phyloP scores from a whole-genome alignment of 441 rosid genomes.

The Lepidium campestre region DNA sequence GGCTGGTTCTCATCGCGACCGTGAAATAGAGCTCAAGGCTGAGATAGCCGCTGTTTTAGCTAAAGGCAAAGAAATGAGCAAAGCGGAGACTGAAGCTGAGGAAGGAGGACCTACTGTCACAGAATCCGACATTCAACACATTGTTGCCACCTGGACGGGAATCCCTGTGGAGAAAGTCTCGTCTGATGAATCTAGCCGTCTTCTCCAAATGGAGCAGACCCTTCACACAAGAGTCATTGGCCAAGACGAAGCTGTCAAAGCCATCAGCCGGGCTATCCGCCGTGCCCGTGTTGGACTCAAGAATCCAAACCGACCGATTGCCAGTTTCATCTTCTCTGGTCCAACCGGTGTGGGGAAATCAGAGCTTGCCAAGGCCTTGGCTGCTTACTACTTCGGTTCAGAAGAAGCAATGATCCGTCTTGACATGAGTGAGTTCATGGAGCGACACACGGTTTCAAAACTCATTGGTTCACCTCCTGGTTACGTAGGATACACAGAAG shows the following conservation, averaged over 20 bases:
- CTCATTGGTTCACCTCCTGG: conserved; percentile 99
- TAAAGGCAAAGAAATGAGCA: conserved; percentile 92
- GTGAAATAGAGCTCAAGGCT: conserved; percentile 92
- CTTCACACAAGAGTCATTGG: conserved; percentile 90
- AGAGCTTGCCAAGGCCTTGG: conserved; percentile 90
- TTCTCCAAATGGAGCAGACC: conserved; percentile 93
- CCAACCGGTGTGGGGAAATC: conserved; percentile 99
- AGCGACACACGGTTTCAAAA: conserved; percentile 91
- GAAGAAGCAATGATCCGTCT: conserved; percentile 97
- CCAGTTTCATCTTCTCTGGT: conserved; percentile 98
- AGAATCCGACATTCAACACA: conserved; percentile 90
- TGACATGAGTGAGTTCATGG: conserved; percentile 99
- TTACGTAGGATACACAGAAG: conserved; percentile 95
- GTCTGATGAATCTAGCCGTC: conserved; percentile 89
- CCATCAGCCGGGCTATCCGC: conserved; percentile 92
- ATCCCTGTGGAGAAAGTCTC: conserved; percentile 98
- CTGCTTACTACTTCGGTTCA: conserved; percentile 92
- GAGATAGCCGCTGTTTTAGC: conserved; percentile 79
- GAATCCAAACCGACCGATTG: conserved; percentile 93
- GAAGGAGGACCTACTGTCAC: conserved; percentile 72
- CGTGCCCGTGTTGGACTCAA: conserved; percentile 98
- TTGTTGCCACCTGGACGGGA: conserved; percentile 94
- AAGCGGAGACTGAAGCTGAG: conserved; percentile 88
- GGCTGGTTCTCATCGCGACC: conserved; percentile 94
- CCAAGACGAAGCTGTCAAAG: conserved; percentile 96